A percentile compares a stretch with the other conserved stretches of the same genome.
phyloP scores from a whole-genome alignment of 2,329 filamentous ascomycete genomes.

The Coniochaeta prunicola region DNA sequence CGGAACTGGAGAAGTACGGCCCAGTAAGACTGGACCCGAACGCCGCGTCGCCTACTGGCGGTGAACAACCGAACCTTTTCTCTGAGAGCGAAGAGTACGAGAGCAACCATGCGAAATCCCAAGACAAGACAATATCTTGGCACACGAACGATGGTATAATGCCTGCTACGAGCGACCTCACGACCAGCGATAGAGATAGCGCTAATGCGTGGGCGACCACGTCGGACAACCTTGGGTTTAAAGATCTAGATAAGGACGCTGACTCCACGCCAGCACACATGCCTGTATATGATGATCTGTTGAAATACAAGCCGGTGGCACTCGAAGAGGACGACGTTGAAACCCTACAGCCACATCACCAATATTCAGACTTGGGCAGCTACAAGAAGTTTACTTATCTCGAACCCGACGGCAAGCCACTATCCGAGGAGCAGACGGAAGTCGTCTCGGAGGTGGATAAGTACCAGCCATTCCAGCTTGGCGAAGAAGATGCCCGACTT shows the following conservation, averaged over 20 bases:
- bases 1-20: slow-evolving; percentile 28
- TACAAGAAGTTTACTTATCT: slow-evolving; percentile 20
- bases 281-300: slow-evolving; percentile 21
- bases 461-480: not conserved
- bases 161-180: not conserved
- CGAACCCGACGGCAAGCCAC: slow-evolving; percentile 23
- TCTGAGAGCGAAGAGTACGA: slow-evolving; percentile 22
- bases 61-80: slow-evolving; percentile 2
- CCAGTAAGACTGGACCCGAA: slow-evolving; percentile 21
- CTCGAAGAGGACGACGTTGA: slow-evolving; percentile 7
- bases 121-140: slow-evolving; percentile 11
- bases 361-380: slow-evolving; percentile 16
- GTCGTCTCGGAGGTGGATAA: not conserved
- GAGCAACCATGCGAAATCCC: slow-evolving; percentile 16
- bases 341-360: slow-evolving; percentile 5
- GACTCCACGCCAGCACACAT: not conserved
- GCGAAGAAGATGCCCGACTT: not conserved
- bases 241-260: slow-evolving; percentile 26
- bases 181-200: not conserved
- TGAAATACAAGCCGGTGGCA: slow-evolving; percentile 23
- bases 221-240: slow-evolving; percentile 9
- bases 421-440: slow-evolving; percentile 12
- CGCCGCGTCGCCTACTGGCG: not conserved
- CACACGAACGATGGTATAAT: slow-evolving; percentile 10
- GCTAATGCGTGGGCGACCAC: not conserved